Conservation (phyloP, 805 yeast species). For the Sugiyamaella floridensis region DNA sequence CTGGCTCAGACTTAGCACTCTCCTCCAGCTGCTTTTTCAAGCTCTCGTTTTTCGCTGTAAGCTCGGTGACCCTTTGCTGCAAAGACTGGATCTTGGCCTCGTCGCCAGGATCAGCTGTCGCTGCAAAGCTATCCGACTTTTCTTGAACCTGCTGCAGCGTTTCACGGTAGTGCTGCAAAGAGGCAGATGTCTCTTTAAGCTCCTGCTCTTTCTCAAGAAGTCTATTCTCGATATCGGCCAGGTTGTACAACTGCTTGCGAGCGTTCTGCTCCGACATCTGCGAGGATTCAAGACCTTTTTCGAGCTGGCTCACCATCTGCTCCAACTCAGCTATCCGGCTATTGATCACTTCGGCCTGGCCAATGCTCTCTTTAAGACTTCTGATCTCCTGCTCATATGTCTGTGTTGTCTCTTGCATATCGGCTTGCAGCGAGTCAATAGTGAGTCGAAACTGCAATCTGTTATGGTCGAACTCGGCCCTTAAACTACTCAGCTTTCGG, state of each 20-base stretch:
- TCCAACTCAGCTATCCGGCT: slow-evolving; percentile 23
- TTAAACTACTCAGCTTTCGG: slow-evolving; percentile 22
- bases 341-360: slow-evolving; percentile 19
- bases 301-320: slow-evolving; percentile 20
- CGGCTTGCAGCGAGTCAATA: slow-evolving; percentile 24
- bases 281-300: slow-evolving; percentile 19
- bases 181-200: slow-evolving; percentile 15
- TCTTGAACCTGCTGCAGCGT: slow-evolving; percentile 2
- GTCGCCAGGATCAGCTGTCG: slow-evolving; percentile 25
- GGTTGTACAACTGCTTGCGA: slow-evolving; percentile 26
- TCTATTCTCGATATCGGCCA: slow-evolving; percentile 32
- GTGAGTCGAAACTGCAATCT: slow-evolving; percentile 29
- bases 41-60: background rate
- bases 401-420: slow-evolving; percentile 19
- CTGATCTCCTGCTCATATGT: slow-evolving; percentile 21
- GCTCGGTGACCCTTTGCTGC: background rate
- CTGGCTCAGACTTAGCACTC: background rate
- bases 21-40: background rate
- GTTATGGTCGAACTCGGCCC: slow-evolving; percentile 25
- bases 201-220: slow-evolving; percentile 29
- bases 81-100: background rate
- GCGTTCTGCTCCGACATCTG: slow-evolving; percentile 25
- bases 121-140: background rate
- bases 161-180: slow-evolving; percentile 13
- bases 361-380: slow-evolving; percentile 16